These are phyloP conservation scores for Crithidia bombi DNA, from an alignment of 208 protist species.

Conservation along the genomic window DNA sequence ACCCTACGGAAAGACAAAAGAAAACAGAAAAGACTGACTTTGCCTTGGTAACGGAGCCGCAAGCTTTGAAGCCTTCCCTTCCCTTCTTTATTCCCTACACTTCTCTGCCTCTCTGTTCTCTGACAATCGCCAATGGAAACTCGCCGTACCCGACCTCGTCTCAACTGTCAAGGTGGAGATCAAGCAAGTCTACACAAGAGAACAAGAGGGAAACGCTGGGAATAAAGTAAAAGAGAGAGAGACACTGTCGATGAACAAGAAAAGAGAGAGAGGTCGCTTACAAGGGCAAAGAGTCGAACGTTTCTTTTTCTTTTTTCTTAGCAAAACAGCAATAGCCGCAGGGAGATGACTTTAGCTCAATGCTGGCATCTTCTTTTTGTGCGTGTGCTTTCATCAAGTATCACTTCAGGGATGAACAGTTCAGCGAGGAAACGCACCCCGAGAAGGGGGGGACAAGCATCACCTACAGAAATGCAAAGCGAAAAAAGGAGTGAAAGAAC, in stretches of 20 bases:
- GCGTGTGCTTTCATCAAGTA: not conserved
- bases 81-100: not conserved
- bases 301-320: too few relatives aligned
- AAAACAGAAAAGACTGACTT: not conserved
- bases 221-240: not conserved
- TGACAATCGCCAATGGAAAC: not conserved
- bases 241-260: not conserved
- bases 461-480: slow-evolving; percentile 1
- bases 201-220: not conserved
- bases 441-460: not conserved
- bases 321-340: too few relatives aligned
- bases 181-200: not conserved
- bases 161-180: slow-evolving; percentile 12
- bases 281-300: too few relatives aligned
- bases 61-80: not conserved
- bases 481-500: not conserved
- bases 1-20: not conserved
- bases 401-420: slow-evolving; percentile 4
- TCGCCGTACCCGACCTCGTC: not conserved
- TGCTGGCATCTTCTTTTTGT: slow-evolving; percentile 9
- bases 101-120: not conserved
- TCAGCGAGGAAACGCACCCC: not conserved
- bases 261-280: not conserved
- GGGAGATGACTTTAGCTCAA: slow-evolving; percentile 11
- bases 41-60: not conserved